A percentile compares a stretch with the other conserved stretches of the same genome.
Conservation (phyloP, 805 yeast genomes). For the Candida glaebosa region DNA sequence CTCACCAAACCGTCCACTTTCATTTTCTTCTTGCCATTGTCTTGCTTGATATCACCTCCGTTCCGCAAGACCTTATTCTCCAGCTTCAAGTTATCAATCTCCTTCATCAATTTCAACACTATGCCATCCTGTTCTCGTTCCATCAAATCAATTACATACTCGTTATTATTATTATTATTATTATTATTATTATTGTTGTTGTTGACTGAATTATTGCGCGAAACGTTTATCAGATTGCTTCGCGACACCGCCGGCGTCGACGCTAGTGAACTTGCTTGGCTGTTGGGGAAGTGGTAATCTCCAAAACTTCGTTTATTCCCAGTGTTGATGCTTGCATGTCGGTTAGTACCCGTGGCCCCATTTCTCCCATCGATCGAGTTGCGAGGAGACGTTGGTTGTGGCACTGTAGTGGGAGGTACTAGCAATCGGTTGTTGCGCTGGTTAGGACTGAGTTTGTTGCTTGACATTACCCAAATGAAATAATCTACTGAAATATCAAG, state of each 20-base stretch:
- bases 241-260: constrained; percentile 2
- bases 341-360: not conserved
- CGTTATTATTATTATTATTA: constrained; percentile 24
- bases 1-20: not conserved
- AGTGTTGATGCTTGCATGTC: not conserved
- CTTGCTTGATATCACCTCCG: not conserved
- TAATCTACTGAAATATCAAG: too few relatives aligned
- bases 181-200: too few relatives aligned
- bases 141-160: constrained; percentile 55
- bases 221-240: not conserved
- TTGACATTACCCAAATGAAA: not conserved
- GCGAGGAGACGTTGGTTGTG: not conserved
- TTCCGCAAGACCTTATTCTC: constrained; percentile 38
- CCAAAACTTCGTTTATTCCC: constrained; percentile 4
- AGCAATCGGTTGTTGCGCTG: not conserved
- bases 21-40: not conserved
- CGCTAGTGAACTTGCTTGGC: constrained; percentile 1
- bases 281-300: constrained; percentile 4
- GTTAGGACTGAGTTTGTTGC: not conserved
- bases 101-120: constrained; percentile 62
- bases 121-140: constrained; percentile 77
- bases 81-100: constrained; percentile 50
- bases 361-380: constrained; percentile 2
- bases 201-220: not conserved
- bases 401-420: not conserved